Evolutionary conservation across 1,284 basidiomycete genomes (phyloP).

Genomic region (Cutaneotrichosporon cutaneum): DNA sequence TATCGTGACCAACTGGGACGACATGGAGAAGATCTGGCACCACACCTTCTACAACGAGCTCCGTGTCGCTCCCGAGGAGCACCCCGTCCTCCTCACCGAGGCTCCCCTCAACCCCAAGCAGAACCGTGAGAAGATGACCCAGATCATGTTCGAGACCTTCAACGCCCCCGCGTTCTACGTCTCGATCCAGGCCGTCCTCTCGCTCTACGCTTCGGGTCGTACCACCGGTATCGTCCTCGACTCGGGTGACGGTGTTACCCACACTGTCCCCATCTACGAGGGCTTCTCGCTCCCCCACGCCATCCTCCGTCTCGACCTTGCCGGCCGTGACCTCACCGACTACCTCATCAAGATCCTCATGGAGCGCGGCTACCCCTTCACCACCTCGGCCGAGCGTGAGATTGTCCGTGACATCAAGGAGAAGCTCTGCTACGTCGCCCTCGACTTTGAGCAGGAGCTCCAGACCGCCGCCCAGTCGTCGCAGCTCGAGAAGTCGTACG

Average conservation of each 20-base stretch:
- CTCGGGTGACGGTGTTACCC: conserved; percentile 90
- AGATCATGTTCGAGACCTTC: conserved; percentile 98
- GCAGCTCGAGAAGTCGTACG: conserved; percentile 91
- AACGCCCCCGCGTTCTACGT: conserved; percentile 92
- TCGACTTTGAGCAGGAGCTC: conserved; percentile 95
- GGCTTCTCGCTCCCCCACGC: conserved; percentile 94
- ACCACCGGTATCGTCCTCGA: conserved; percentile 90
- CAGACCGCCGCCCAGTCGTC: conserved; percentile 90
- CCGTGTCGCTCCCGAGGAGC: conserved; percentile 75
- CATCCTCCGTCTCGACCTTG: conserved; percentile 90
- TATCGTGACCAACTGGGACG: conserved; percentile 96
- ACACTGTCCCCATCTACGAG: conserved; percentile 93
- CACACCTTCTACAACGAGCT: conserved; percentile 88
- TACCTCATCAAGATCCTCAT: conserved; percentile 88
- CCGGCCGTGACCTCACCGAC: conserved; percentile 92
- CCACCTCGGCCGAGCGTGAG: conserved; percentile 89
- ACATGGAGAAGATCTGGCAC: conserved; percentile 95
- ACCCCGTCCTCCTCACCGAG: conserved; percentile 90
- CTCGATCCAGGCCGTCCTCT: conserved; percentile 87
- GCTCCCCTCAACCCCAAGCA: conserved; percentile 93
- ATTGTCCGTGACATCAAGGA: conserved; percentile 98
- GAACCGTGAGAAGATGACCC: conserved; percentile 95
- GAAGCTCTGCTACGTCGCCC: conserved; percentile 95
- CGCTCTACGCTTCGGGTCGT: conserved; percentile 88
- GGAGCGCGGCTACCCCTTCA: conserved; percentile 94